These are phyloP conservation scores for Aspergillus amoenus DNA, from an alignment of 2,329 filamentous ascomycete species.

Conservation along the genomic window DNA sequence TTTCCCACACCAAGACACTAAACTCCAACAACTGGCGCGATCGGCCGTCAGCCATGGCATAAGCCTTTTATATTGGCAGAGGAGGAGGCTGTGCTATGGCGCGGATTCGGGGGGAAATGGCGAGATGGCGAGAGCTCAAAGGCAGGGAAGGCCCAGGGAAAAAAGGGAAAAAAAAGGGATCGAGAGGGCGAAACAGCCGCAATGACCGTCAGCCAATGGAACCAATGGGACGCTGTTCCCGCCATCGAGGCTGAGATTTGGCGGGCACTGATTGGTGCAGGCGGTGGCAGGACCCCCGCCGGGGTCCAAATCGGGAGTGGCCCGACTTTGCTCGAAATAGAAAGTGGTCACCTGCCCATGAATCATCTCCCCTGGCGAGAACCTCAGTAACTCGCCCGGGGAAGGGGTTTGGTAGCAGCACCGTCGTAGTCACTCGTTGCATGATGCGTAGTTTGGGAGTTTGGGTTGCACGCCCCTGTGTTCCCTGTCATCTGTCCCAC, in stretches of 20 bases:
- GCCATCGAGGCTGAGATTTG: not conserved
- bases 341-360: not conserved
- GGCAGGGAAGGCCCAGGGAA: too few relatives aligned
- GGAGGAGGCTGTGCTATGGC: not conserved
- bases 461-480: too few relatives aligned
- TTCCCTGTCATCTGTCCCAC: too few relatives aligned
- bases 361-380: not conserved
- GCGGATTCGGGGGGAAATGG: not conserved
- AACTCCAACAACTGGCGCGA: not conserved
- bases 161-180: not conserved
- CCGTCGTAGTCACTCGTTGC: not conserved
- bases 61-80: too few relatives aligned
- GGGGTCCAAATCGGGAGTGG: not conserved
- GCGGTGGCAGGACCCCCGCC: too few relatives aligned
- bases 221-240: too few relatives aligned
- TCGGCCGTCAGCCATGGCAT: too few relatives aligned
- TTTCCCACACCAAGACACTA: not conserved
- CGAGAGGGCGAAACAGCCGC: not conserved
- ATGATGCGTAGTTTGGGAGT: not conserved
- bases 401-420: too few relatives aligned
- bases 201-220: too few relatives aligned
- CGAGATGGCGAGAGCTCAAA: not conserved
- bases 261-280: not conserved
- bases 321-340: not conserved
- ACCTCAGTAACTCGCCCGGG: too few relatives aligned